Conservation (phyloP, 2,329 filamentous ascomycete species). For the Fusarium stilboides region DNA sequence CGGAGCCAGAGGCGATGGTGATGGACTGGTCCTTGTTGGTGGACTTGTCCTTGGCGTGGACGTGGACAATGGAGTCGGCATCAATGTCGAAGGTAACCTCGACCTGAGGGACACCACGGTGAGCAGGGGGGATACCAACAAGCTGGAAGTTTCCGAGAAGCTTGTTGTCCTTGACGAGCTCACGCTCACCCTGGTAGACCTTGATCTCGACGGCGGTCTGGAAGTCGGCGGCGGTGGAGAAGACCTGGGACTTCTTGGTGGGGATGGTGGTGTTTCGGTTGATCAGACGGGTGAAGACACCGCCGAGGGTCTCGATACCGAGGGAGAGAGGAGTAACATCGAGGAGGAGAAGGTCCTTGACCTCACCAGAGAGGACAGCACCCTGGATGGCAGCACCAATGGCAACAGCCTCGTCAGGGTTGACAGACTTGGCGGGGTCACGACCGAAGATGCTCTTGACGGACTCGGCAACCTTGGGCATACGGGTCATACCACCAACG, state of each 20-base stretch:
- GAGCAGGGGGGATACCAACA: conserved; percentile 94
- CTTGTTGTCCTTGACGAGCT: conserved; percentile 99
- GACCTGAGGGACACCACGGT: conserved; percentile 95
- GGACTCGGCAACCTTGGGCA: conserved; percentile 97
- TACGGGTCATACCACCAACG: conserved; percentile 99
- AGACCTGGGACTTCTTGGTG: conserved; percentile 99
- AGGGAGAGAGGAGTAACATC: conserved; percentile 97
- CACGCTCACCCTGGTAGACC: conserved; percentile 99
- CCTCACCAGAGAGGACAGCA: conserved; percentile 95
- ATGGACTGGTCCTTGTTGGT: conserved; percentile 99
- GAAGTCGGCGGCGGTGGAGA: conserved; percentile 98
- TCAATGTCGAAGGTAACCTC: conserved; percentile 99
- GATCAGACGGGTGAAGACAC: conserved; percentile 98
- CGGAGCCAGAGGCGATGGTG: conserved; percentile 97
- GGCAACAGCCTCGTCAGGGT: conserved; percentile 97
- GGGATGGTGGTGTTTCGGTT: conserved; percentile 99
- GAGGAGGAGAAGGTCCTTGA: conserved; percentile 94
- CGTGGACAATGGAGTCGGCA: conserved; percentile 97
- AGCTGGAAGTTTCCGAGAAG: conserved; percentile 99
- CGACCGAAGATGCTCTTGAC: conserved; percentile 98
- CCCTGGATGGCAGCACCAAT: conserved; percentile 98
- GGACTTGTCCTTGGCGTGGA: conserved; percentile 98
- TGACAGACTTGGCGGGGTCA: conserved; percentile 97
- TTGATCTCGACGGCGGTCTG: conserved; percentile 99
- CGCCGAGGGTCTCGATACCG: conserved; percentile 97